These are phyloP conservation scores for Didymella pinodella DNA, from an alignment of 2,329 filamentous ascomycete genomes.

Conservation along the genomic window DNA sequence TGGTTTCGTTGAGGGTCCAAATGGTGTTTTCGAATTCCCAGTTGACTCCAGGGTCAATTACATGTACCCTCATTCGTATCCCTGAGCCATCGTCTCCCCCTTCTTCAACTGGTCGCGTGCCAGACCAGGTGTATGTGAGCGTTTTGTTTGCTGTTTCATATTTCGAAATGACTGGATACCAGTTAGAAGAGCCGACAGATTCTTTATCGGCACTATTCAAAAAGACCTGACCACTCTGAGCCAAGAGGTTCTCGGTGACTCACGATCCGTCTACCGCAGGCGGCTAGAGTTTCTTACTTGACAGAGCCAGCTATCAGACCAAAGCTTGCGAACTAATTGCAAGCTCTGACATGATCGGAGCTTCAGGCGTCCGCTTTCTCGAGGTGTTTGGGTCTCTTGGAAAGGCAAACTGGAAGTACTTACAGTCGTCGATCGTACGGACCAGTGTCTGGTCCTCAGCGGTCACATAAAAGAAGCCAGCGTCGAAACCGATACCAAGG, in stretches of 20 bases:
- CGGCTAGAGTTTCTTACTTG: too few species aligned
- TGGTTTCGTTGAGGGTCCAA: background rate
- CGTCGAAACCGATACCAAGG: conserved; percentile 27
- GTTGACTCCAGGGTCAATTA: background rate
- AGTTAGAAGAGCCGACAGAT: background rate
- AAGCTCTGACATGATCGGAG: too few species aligned
- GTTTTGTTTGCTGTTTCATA: background rate
- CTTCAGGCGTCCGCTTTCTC: too few species aligned
- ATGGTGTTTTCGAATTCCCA: background rate
- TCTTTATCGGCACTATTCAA: too few species aligned
- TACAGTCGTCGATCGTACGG: conserved; percentile 28
- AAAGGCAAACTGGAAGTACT: background rate
- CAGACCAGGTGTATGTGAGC: background rate
- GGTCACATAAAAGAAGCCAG: conserved; percentile 24
- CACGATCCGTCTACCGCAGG: too few species aligned
- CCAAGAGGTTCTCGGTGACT: too few species aligned
- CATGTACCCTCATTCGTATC: background rate
- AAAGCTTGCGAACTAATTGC: too few species aligned
- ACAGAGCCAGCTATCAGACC: too few species aligned
- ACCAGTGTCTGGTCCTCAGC: conserved; percentile 20
- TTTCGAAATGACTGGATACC: background rate
- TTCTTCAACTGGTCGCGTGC: background rate
- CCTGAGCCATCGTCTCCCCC: background rate
- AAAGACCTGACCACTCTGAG: too few species aligned
- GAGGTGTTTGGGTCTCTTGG: too few species aligned